Base-by-base conservation (phyloP, 2,329 filamentous ascomycete species). In the Arthrinium puccinioides region DNA sequence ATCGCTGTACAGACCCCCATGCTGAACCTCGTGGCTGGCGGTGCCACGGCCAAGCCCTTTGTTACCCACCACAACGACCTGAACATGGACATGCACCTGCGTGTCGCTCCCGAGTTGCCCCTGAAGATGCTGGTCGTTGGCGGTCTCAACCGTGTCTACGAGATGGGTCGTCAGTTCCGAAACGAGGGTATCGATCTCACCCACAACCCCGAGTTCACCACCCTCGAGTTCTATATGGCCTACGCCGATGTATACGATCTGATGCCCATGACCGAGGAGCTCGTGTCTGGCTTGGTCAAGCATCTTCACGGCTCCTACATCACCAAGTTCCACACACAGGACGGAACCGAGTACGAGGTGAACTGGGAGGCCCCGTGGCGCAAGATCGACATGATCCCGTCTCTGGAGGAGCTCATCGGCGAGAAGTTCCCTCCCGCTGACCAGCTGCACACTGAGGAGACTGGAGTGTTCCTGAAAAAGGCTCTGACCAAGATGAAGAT, bases 161-260 rank as follows among this genome's bases (percentile, higher is more conserved):
- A 98, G 61, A 79, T 98, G 45, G 92, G 92, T 47, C 83, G 88
- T 48, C 87, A 94, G 60, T 98, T 98, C 77, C 74, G 92, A 53
- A 98, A 98, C 56, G 89, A 95, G 63, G 85, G 84, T 42, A 83
- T 87, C 46, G 87, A 94, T 60, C 70, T 92, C 35, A 98, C 92
- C 7, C 92, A 98, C 72, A 98, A 97, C 70, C 92, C 86, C 26
- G 92, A 98, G 61, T 98, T 98, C 70, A 98, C 92, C 29, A 94
- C 87, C 19, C 87, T 87, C 61, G 92, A 98, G 63, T 97, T 97
- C 67, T 98, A 98, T 66, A 82, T 85, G 76, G 90, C 92, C 4
- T 97, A 88, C 49, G 84, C 84, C 39, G 88, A 95, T 62, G 79
- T 95, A 50, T 85, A 94, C 62, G 92, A 97, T 57, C 70, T 96